phyloP scores from a whole-genome alignment of 2,329 filamentous ascomycete genomes.

The Dactylellina haptotyla region DNA sequence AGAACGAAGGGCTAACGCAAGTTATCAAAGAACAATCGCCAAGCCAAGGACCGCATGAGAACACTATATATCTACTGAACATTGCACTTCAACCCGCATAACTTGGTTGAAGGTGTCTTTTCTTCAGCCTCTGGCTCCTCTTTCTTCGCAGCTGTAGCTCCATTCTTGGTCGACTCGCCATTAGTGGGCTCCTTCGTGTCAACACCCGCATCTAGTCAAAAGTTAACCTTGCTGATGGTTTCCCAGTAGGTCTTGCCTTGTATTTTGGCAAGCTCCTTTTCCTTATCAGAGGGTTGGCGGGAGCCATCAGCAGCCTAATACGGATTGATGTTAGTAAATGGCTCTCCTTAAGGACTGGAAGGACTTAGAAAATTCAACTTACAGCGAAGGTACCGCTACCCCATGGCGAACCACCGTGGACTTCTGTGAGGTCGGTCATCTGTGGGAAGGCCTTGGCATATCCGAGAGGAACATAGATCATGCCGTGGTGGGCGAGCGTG shows the following conservation, averaged over 20 bases:
- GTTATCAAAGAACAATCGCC: not conserved
- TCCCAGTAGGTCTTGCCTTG: conserved; percentile 90
- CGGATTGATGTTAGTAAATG: conserved; percentile 4
- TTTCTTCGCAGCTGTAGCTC: conserved; percentile 11
- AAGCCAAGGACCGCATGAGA: not conserved
- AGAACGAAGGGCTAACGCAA: conserved; percentile 10
- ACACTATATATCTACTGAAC: conserved; percentile 18
- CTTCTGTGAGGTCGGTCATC: conserved; percentile 77
- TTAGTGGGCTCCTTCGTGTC: conserved; percentile 54
- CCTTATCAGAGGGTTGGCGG: conserved; percentile 78
- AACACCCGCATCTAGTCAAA: conserved; percentile 79
- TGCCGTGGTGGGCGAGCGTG: conserved; percentile 90
- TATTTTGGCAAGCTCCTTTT: conserved; percentile 79
- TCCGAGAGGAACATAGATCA: conserved; percentile 94
- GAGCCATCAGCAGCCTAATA: conserved; percentile 75
- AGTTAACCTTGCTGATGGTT: conserved; percentile 75
- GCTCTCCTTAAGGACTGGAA: conserved; percentile 42
- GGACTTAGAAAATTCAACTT: conserved; percentile 58
- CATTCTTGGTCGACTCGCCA: conserved; percentile 34
- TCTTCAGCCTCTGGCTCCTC: conserved; percentile 12
- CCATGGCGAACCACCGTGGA: conserved; percentile 89
- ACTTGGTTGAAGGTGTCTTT: conserved; percentile 33
- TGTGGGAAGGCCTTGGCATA: conserved; percentile 81
- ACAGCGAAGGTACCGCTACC: conserved; percentile 90
- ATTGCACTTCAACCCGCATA: conserved; percentile 49